Evolutionary conservation across 768 basidiomycete species (phyloP).

Genomic region (Pleurotus giganteus): DNA sequence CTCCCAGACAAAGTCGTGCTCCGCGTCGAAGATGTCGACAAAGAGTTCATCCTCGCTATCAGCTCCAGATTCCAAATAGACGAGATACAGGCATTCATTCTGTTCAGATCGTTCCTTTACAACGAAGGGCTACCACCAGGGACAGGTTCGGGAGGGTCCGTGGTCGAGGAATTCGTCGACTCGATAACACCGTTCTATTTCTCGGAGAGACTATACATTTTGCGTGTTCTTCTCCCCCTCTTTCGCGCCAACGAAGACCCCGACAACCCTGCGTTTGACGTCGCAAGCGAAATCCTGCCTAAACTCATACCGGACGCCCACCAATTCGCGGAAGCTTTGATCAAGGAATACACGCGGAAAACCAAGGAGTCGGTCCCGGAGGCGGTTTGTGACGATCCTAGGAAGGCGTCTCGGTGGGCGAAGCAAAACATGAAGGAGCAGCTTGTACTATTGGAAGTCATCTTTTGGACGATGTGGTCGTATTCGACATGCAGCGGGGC

Average conservation of each 20-base stretch:
- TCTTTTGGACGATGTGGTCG: conserved; percentile 89
- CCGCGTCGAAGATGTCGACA: conserved; percentile 66
- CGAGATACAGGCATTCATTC: conserved; percentile 72
- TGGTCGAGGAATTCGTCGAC: conserved; percentile 60
- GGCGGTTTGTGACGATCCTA: conserved; percentile 46
- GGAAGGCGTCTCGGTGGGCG: conserved; percentile 61
- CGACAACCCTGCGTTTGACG: conserved; percentile 47
- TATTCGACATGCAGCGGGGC: conserved; percentile 64
- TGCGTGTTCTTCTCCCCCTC: conserved; percentile 71
- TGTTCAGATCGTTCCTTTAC: conserved; percentile 76
- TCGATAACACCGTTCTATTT: conserved; percentile 81
- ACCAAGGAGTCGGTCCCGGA: conserved; percentile 48
- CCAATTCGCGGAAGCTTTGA: conserved; percentile 58
- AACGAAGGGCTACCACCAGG: conserved; percentile 66
- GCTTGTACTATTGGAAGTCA: conserved; percentile 74
- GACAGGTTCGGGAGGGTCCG: conserved; percentile 40
- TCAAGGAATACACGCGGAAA: conserved; percentile 60
- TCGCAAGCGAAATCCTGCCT: conserved; percentile 55
- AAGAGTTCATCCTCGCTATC: conserved; percentile 68
- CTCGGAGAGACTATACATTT: conserved; percentile 70
- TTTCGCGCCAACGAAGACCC: conserved; percentile 68
- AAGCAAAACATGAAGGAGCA: conserved; percentile 80
- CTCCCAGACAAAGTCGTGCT: conserved; percentile 65
- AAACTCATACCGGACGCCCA: conserved; percentile 62
- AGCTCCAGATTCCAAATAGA: conserved; percentile 75